Base-by-base conservation (phyloP, 371 early-diverging fungal genomes). In the Saksenaea oblongispora region DNA sequence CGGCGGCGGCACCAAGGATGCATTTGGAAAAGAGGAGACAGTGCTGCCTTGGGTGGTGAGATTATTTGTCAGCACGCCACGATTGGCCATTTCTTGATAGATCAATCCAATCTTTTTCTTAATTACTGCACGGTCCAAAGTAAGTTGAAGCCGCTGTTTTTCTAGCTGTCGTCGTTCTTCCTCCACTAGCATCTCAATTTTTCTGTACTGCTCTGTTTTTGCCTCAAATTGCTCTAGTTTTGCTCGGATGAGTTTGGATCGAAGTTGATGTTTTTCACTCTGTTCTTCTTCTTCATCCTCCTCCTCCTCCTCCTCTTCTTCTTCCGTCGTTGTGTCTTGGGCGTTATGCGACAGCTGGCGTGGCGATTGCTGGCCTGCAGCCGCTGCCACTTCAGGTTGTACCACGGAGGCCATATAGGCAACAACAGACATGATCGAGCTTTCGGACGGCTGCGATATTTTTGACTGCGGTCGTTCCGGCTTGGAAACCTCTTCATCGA, bases 321-420 rank as follows among this genome's bases (percentile, higher is more conserved):
- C 14, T 10, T 56, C 47, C 26, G 59, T 17, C 17, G 18, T 58
- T 14, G 18, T 35, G 10, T 54, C 60, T 9, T 27, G 55, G 18
- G 69, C 63, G 22, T 60, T 67, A 58, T 60, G 73, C 42, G 18
- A 41, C 18, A 41, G n/a, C 42, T 41, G 42, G 18, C 42, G 42
- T 41, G 42, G 42, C 18, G 42, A 41, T 41, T 41, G 42, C 42
- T 41, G 14, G 59, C 13, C 71, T 56, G 39, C 64, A 71, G 93
- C 95, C 5, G 90, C 86, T 1, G 98, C 98, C 1, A 99, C 95
- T 26, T 90, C 82, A 0, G 99, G 97, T 67, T 91, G 86, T 9
- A 99, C 97, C 9, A 91, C 87, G n/a, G 93, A 88, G 2, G 96
- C 95, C 68, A 99, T 75, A 69, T 98, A 98, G 0, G 98, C 95